Evolutionary conservation across 768 basidiomycete genomes (phyloP).

Genomic region (Favolaschia claudopus): DNA sequence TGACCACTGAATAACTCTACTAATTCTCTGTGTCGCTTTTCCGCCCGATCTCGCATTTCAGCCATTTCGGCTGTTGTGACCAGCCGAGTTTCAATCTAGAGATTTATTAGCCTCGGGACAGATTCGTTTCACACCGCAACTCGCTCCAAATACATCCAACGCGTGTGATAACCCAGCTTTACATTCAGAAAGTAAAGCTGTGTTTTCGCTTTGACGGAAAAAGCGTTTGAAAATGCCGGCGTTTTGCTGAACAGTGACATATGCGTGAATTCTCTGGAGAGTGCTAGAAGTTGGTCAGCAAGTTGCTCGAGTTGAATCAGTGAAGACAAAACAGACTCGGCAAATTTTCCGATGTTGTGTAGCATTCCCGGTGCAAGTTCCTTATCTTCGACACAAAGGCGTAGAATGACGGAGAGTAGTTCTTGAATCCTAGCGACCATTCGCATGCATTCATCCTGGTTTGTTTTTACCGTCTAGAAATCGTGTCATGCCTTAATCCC

Average conservation of each 20-base stretch:
- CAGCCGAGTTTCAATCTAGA: neutral
- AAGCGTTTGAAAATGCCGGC: constrained; percentile 1
- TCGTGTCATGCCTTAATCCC: no score
- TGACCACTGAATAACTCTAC: neutral
- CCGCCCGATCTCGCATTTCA: constrained; percentile 2
- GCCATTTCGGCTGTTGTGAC: neutral
- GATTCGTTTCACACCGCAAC: no score
- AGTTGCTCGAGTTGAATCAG: neutral
- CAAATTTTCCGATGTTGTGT: constrained; percentile 11
- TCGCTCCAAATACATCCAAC: constrained; percentile 7
- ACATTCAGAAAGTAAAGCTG: constrained; percentile 10
- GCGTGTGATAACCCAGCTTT: constrained; percentile 7
- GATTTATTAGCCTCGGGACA: neutral
- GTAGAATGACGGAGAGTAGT: constrained; percentile 10
- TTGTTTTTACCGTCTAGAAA: constrained; percentile 5
- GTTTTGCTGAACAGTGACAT: constrained; percentile 7
- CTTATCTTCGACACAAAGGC: constrained; percentile 1
- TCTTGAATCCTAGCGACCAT: constrained; percentile 9
- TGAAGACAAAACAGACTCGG: neutral
- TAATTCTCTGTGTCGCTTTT: constrained; percentile 1
- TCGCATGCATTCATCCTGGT: constrained; percentile 11
- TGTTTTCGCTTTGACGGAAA: constrained; percentile 11
- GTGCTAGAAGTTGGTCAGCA: constrained; percentile 8
- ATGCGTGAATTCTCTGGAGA: constrained; percentile 17
- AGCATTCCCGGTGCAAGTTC: constrained; percentile 4